These are phyloP conservation scores for Gracilaria gracilis DNA, from an alignment of 23 red algal genomes.

Conservation along the genomic window DNA sequence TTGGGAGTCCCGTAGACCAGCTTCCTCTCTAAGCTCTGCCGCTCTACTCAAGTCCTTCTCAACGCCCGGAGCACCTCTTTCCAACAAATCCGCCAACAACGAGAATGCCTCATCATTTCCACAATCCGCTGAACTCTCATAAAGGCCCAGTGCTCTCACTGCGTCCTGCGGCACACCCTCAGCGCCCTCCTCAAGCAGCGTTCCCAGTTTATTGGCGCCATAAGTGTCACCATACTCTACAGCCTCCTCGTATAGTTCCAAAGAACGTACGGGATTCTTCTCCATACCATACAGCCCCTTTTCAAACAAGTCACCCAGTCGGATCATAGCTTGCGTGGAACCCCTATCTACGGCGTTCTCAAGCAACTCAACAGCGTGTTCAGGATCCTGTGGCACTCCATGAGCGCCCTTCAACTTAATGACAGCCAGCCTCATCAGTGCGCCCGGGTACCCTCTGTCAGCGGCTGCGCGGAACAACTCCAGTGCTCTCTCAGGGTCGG, in stretches of 20 bases:
- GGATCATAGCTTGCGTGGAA: constrained; percentile 55
- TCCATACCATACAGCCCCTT: constrained; percentile 29
- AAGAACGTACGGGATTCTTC: constrained; percentile 17
- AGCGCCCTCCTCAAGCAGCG: constrained; percentile 52
- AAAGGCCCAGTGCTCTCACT: constrained; percentile 16
- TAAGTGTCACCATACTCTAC: constrained; percentile 45
- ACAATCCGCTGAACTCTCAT: constrained; percentile 49
- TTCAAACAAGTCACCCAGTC: constrained; percentile 51
- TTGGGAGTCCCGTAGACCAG: constrained; percentile 5
- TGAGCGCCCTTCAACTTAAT: constrained; percentile 57
- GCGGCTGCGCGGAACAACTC: constrained; percentile 23
- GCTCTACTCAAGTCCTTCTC: constrained; percentile 49
- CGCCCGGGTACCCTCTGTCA: constrained; percentile 25
- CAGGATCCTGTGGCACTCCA: constrained; percentile 32
- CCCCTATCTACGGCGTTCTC: constrained; percentile 39
- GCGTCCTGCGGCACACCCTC: constrained; percentile 34
- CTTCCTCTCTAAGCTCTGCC: constrained; percentile 52
- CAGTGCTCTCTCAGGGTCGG: constrained; percentile 45
- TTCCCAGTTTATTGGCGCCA: constrained; percentile 37
- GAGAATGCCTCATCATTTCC: constrained; percentile 52
- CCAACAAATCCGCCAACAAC: constrained; percentile 52
- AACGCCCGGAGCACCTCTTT: constrained; percentile 50
- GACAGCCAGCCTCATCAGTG: constrained; percentile 37
- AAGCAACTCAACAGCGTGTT: constrained; percentile 40
- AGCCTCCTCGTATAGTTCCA: constrained; percentile 51